phyloP scores from a whole-genome alignment of 2,329 filamentous ascomycete genomes.

The Clonostachys rosea region DNA sequence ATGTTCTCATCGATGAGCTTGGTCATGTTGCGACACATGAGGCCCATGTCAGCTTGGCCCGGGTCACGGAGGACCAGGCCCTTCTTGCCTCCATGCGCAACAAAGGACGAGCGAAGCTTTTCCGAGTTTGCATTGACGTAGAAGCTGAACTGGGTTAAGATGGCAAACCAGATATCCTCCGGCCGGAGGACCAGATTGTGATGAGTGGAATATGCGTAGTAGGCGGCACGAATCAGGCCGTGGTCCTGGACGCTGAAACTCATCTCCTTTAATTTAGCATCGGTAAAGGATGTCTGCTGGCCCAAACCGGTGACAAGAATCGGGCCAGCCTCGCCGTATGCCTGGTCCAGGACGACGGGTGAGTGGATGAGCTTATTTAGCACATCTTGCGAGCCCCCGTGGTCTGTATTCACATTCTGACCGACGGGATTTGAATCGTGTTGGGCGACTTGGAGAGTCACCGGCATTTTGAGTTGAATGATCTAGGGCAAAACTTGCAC shows the following conservation, averaged over 20 bases:
- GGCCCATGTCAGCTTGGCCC: slow-evolving; percentile 9
- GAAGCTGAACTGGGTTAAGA: slow-evolving; percentile 39
- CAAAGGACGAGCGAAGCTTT: slow-evolving; percentile 33
- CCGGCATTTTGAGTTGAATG: not conserved
- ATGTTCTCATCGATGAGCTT: slow-evolving; percentile 32
- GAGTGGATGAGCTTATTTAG: not conserved
- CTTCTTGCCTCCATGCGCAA: slow-evolving; percentile 27
- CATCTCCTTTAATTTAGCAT: not conserved
- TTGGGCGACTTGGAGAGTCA: not conserved
- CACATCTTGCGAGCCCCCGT: no score
- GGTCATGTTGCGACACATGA: slow-evolving; percentile 27
- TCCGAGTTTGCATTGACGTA: slow-evolving; percentile 41
- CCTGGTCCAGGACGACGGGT: no score
- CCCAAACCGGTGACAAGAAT: not conserved
- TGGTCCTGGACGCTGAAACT: slow-evolving; percentile 13
- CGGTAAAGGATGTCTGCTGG: not conserved
- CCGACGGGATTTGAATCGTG: not conserved
- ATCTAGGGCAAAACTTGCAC: no score
- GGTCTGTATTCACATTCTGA: no score
- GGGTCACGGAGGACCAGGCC: slow-evolving; percentile 3
- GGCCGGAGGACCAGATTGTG: slow-evolving; percentile 41
- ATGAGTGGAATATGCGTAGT: slow-evolving; percentile 34
- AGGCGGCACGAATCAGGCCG: slow-evolving; percentile 29
- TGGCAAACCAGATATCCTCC: slow-evolving; percentile 48
- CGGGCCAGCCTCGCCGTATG: not conserved